Conservation (phyloP, 306 rosid species). For the Vigna hirtella region DNA sequence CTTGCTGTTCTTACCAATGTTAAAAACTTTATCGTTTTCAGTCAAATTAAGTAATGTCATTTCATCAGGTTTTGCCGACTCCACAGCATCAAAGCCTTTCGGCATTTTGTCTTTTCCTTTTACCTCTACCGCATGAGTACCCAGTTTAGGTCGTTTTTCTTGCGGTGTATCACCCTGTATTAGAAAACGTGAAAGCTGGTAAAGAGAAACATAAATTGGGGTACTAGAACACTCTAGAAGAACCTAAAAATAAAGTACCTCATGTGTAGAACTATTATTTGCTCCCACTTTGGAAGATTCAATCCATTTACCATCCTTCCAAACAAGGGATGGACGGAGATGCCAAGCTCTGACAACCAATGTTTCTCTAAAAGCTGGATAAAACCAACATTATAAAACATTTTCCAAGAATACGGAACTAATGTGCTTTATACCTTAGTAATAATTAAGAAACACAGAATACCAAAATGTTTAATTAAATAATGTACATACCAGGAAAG, state of each 20-base stretch:
- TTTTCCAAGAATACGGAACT: conserved; percentile 23
- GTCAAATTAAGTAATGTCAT: conserved; percentile 63
- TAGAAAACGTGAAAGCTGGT: conserved; percentile 43
- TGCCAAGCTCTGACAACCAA: conserved; percentile 84
- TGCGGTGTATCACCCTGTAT: conserved; percentile 82
- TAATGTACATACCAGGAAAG: conserved; percentile 69
- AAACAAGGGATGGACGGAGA: conserved; percentile 86
- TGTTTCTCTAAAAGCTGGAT: conserved; percentile 81
- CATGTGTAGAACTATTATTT: conserved; percentile 56
- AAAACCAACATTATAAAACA: conserved; percentile 38
- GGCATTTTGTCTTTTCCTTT: conserved; percentile 65
- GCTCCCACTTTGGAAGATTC: conserved; percentile 59
- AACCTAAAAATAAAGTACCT: conserved; percentile 58
- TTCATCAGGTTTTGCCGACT: conserved; percentile 57
- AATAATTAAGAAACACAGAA: conserved; percentile 24
- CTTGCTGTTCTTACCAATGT: conserved; percentile 75
- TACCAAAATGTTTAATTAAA: conserved; percentile 11
- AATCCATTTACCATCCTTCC: conserved; percentile 96
- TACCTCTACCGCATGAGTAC: conserved; percentile 59
- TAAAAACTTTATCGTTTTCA: conserved; percentile 68
- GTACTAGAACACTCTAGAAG: background rate
- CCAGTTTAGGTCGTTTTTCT: conserved; percentile 82
- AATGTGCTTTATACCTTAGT: background rate
- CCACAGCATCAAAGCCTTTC: conserved; percentile 50
- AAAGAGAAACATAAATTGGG: conserved; percentile 35